Base-by-base conservation (phyloP, 2,329 filamentous ascomycete species). In the Ascochyta rabiei region DNA sequence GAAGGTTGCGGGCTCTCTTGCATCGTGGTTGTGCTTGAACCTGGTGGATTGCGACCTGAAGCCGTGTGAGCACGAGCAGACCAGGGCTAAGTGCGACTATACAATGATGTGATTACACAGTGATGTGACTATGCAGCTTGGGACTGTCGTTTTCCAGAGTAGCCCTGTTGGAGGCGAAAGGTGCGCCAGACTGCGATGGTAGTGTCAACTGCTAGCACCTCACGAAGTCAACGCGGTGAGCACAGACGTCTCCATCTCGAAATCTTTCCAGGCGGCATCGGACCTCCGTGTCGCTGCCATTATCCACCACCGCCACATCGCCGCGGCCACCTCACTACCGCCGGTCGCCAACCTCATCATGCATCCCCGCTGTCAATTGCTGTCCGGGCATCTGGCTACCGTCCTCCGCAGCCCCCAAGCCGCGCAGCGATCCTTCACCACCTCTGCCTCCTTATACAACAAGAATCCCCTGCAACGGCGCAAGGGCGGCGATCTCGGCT, bases 1-100 rank as follows among this genome's bases (percentile, higher is more conserved):
- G 82, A 84, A 2, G 84, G 81, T 13, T 82, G 77, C 21, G 77
- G 53, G 30, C 72, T 74, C 30, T 81, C 71, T 47, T 67, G 64
- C 68, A 72, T 70, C 18, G 12, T 59, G 38, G 30, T 28, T 38
- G 30, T 4, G 2, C 13, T 33, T 13, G 28, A 7, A 15, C 31
- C n/a, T 16, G 15, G 5, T n/a, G 10, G 3, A n/a, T 33, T 19
- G 28, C 23, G 42, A 38, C 18, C 23, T 13, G 28, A 34, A 0
- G n/a, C 15, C 15, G 31, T 7, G 31, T 16, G n/a, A 1, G n/a
- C 31, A 16, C 31, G 31, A 16, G n/a, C 7, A 16, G 15, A 34
- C 31, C 9, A 16, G n/a, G n/a, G 15, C 15, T 34, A 7, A n/a
- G 9, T 16, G n/a, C n/a, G 31, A 34, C n/a, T 16, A 13, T 12